Conservation (phyloP, 2,329 filamentous ascomycete species). For the Penicillium nordicum region DNA sequence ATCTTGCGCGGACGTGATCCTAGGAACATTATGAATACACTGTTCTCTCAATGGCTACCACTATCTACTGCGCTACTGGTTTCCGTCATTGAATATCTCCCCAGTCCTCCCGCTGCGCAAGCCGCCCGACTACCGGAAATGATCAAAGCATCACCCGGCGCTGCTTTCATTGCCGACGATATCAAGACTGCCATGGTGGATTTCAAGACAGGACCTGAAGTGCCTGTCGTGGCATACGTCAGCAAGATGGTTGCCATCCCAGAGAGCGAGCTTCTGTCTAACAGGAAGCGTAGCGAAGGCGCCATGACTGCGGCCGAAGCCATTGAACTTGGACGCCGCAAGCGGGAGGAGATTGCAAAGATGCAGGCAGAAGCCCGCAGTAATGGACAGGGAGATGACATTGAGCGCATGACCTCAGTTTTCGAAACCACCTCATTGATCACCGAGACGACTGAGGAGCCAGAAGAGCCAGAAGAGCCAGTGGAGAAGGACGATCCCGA, state of each 20-base stretch:
- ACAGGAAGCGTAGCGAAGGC: conserved; percentile 66
- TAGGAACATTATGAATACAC: conserved; percentile 73
- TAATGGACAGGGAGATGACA: conserved; percentile 44
- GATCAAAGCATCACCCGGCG: conserved; percentile 74
- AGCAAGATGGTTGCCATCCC: conserved; percentile 98
- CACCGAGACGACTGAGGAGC: conserved; percentile 49
- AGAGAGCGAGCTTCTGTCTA: conserved; percentile 84
- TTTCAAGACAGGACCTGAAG: conserved; percentile 67
- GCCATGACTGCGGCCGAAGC: conserved; percentile 85
- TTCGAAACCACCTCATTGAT: conserved; percentile 59
- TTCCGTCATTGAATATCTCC: conserved; percentile 88
- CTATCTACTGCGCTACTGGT: conserved; percentile 89
- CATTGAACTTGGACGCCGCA: conserved; percentile 78
- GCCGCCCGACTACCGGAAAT: conserved; percentile 74
- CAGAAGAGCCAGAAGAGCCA: conserved; percentile 46
- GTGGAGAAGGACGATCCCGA: conserved; percentile 69
- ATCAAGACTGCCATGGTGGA: conserved; percentile 77
- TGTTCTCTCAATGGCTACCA: conserved; percentile 88
- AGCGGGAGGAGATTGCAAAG: conserved; percentile 81
- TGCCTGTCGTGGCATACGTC: conserved; percentile 87
- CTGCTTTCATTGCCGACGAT: conserved; percentile 63
- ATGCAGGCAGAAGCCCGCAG: conserved; percentile 61
- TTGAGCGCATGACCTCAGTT: conserved; percentile 58
- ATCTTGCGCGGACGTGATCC: conserved; percentile 80
- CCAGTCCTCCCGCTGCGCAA: conserved; percentile 78